These are phyloP conservation scores for Dryas alaskensis DNA, from an alignment of 306 rosid species.

Conservation along the genomic window DNA sequence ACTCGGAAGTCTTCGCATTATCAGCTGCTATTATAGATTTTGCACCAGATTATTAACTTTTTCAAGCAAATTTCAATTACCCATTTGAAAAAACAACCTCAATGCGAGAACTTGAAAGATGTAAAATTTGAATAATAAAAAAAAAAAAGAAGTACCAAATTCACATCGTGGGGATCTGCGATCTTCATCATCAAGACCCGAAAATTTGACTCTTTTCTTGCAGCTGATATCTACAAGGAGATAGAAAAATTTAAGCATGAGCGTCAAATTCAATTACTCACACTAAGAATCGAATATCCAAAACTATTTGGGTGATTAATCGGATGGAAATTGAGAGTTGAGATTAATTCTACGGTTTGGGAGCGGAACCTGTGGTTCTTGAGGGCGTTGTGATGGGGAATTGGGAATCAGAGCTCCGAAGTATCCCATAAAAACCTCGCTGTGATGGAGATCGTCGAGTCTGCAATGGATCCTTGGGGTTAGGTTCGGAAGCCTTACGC, in stretches of 20 bases:
- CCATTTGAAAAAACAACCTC: background rate
- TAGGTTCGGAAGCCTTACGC: constrained; percentile 27
- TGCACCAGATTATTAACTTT: constrained; percentile 21
- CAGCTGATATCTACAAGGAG: constrained; percentile 25
- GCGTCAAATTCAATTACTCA: background rate
- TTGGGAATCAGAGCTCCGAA: constrained; percentile 20
- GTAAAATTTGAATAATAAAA: background rate
- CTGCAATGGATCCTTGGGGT: constrained; percentile 20
- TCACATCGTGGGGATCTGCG: constrained; percentile 21
- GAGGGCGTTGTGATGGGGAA: constrained; percentile 14
- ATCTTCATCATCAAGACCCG: constrained; percentile 24
- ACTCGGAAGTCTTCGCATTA: constrained; percentile 76
- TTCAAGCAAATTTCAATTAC: constrained; percentile 8
- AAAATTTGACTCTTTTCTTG: constrained; percentile 29
- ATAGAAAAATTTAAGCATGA: background rate
- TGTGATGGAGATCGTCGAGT: constrained; percentile 9
- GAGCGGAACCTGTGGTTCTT: constrained; percentile 14
- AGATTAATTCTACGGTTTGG: background rate
- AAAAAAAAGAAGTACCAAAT: constrained; percentile 10
- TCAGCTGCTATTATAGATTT: constrained; percentile 32
- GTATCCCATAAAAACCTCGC: constrained; percentile 13
- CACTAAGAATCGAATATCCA: background rate
- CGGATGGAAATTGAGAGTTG: background rate
- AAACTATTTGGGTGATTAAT: background rate
- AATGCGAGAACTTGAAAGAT: background rate